phyloP scores from a whole-genome alignment of 148 eudicot genomes.

The Amaranthus palmeri region DNA sequence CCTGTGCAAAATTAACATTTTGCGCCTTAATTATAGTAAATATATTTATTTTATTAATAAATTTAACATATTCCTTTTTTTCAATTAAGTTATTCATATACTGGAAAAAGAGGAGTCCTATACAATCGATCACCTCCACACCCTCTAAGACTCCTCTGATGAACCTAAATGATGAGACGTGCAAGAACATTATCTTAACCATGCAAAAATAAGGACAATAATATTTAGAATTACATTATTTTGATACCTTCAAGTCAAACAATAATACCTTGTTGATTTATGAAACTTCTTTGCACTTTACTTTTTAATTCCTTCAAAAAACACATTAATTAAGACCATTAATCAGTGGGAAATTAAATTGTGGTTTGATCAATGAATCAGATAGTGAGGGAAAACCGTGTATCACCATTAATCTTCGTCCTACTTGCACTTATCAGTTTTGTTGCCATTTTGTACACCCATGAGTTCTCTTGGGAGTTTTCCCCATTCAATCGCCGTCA shows the following conservation, averaged over 20 bases:
- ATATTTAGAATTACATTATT: background rate
- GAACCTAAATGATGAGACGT: background rate
- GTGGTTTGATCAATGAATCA: background rate
- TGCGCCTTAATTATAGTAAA: too few relatives aligned
- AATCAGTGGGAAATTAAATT: background rate
- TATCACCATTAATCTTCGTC: slow-evolving; percentile 46
- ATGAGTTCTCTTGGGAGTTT: slow-evolving; percentile 54
- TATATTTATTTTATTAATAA: too few relatives aligned
- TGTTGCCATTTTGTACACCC: slow-evolving; percentile 50
- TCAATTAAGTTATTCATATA: background rate
- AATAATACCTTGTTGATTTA: slow-evolving; percentile 6
- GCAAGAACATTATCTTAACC: background rate
- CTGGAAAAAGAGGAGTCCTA: too few relatives aligned
- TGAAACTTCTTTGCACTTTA: background rate
- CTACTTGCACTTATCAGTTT: slow-evolving; percentile 55
- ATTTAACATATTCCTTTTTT: too few relatives aligned
- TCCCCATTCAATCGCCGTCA: slow-evolving; percentile 5
- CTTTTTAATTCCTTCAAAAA: background rate
- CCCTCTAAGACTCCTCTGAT: too few relatives aligned
- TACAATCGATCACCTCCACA: too few relatives aligned
- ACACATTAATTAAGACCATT: too few relatives aligned
- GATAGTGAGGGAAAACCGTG: slow-evolving; percentile 38
- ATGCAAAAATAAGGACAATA: background rate
- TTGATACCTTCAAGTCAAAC: background rate
- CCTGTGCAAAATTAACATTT: too few relatives aligned